Percentiles rank a stretch among this genome's conserved stretches.
phyloP scores from a whole-genome alignment of 495 filamentous ascomycete genomes.

The Aspergillus taichungensis region DNA sequence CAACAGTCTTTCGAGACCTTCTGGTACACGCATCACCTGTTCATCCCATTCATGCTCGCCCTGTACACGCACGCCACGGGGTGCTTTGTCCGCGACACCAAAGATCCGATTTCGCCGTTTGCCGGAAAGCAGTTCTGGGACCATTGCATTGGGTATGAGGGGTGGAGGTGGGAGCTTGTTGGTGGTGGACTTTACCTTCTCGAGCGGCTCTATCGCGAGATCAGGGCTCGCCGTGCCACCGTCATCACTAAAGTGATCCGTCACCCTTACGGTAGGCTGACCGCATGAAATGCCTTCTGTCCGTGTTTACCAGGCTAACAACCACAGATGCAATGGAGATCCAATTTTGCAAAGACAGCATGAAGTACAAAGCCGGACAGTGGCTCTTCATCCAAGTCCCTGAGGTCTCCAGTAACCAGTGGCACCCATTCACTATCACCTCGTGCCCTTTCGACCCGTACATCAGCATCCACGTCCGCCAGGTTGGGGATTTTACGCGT shows the following conservation, averaged over 20 bases:
- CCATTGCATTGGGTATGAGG: slow-evolving; percentile 91
- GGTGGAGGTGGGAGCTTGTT: slow-evolving; percentile 94
- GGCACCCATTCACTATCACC: slow-evolving; percentile 99
- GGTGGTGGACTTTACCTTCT: slow-evolving; percentile 78
- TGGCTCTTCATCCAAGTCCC: slow-evolving; percentile 96
- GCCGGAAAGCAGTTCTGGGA: slow-evolving; percentile 74
- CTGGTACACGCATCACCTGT: slow-evolving; percentile 98
- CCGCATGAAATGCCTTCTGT: too few species aligned
- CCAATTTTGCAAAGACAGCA: slow-evolving; percentile 89
- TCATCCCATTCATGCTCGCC: slow-evolving; percentile 87
- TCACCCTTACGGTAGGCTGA: slow-evolving; percentile 98
- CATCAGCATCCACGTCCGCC: slow-evolving; percentile 86
- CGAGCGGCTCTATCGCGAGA: slow-evolving; percentile 88
- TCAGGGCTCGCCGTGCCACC: slow-evolving; percentile 70
- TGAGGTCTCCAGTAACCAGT: slow-evolving; percentile 77
- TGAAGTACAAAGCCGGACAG: slow-evolving; percentile 97
- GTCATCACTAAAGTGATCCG: slow-evolving; percentile 89
- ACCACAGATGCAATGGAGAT: slow-evolving; percentile 86
- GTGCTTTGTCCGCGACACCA: slow-evolving; percentile 84
- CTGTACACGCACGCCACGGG: slow-evolving; percentile 94
- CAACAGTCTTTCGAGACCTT: slow-evolving; percentile 98
- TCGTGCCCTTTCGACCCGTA: slow-evolving; percentile 95
- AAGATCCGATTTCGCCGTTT: slow-evolving; percentile 69
- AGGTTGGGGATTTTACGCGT: slow-evolving; percentile 93
- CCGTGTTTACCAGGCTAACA: slow-evolving; percentile 7